phyloP scores from a whole-genome alignment of 2,329 filamentous ascomycete species.

The Trichoderma aggressivum region DNA sequence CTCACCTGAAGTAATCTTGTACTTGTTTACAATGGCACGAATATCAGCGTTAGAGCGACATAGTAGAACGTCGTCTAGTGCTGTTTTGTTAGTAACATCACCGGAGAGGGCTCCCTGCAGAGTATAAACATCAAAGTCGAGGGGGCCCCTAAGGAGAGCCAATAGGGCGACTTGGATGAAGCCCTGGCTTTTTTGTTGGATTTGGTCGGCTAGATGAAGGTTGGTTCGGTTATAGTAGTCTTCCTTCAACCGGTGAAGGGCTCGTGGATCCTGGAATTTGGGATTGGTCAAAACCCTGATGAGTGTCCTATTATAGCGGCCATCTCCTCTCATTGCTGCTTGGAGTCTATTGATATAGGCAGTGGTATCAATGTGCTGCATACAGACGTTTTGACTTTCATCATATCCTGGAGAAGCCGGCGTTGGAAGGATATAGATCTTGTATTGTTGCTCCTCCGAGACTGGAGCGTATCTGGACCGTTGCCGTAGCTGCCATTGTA shows the following conservation, averaged over 20 bases:
- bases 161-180: slow-evolving; percentile 22
- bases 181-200: slow-evolving; percentile 25
- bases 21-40: slow-evolving; percentile 32
- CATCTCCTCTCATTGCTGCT: slow-evolving; percentile 37
- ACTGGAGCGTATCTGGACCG: too few species aligned
- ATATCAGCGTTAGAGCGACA: slow-evolving; percentile 37
- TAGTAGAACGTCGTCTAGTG: slow-evolving; percentile 30
- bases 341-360: slow-evolving; percentile 30
- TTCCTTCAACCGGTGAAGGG: slow-evolving; percentile 30
- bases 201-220: slow-evolving; percentile 19
- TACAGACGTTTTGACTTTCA: slow-evolving; percentile 25
- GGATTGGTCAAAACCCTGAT: slow-evolving; percentile 30
- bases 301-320: slow-evolving; percentile 32
- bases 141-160: slow-evolving; percentile 31
- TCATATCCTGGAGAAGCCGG: slow-evolving; percentile 33
- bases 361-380: slow-evolving; percentile 29
- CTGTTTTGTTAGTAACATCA: slow-evolving; percentile 31
- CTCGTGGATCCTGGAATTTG: slow-evolving; percentile 34
- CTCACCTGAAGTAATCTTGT: slow-evolving; percentile 27
- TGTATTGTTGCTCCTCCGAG: neutral
- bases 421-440: slow-evolving; percentile 22
- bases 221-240: slow-evolving; percentile 25
- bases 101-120: slow-evolving; percentile 32
- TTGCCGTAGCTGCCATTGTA: neutral
- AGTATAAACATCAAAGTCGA: slow-evolving; percentile 32